phyloP scores from a whole-genome alignment of 2,329 filamentous ascomycete species.

The Scedosporium apiospermum region DNA sequence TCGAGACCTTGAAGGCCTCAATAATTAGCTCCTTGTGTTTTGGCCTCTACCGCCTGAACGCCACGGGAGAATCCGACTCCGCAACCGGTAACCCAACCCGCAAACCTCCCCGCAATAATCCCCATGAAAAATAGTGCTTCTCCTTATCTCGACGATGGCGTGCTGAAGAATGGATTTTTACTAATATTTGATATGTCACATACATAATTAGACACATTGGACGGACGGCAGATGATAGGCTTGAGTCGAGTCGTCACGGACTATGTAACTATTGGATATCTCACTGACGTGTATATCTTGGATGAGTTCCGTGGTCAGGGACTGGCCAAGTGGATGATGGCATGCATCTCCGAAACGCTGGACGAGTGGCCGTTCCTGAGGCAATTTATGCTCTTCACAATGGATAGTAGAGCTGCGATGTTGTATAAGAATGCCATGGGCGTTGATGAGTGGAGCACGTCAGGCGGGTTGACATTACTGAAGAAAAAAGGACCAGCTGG shows the following conservation, averaged over 20 bases:
- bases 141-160: neutral
- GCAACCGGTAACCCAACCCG: neutral
- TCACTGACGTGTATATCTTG: conserved; percentile 58
- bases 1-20: conserved; percentile 37
- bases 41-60: conserved; percentile 39
- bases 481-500: conserved; percentile 27
- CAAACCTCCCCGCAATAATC: neutral
- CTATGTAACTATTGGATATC: conserved; percentile 56
- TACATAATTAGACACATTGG: neutral
- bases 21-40: conserved; percentile 51
- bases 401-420: conserved; percentile 16
- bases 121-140: neutral
- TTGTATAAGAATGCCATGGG: conserved; percentile 40
- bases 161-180: neutral
- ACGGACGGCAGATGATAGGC: conserved; percentile 26
- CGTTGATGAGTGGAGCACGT: conserved; percentile 31
- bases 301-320: conserved; percentile 50
- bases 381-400: conserved; percentile 45
- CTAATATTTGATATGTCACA: neutral
- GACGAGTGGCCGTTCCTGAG: conserved; percentile 50
- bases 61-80: conserved; percentile 17
- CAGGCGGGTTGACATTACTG: conserved; percentile 28
- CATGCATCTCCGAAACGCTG: conserved; percentile 47
- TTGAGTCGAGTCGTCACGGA: conserved; percentile 56
- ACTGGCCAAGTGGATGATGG: conserved; percentile 56